Evolutionary conservation across 306 rosid species (phyloP).

Genomic region (Calophaca sinica): DNA sequence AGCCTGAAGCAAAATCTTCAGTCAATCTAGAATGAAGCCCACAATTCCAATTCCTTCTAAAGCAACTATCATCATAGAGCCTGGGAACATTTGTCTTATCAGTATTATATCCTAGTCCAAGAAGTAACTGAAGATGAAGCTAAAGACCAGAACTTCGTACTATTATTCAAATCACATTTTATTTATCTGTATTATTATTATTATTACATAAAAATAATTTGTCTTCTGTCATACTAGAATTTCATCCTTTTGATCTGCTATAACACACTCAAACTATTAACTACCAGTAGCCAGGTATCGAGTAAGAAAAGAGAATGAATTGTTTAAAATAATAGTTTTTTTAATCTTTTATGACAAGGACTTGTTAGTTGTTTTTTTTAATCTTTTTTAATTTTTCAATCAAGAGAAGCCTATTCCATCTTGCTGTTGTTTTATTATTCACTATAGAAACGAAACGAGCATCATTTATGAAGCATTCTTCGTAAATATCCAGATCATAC

Average conservation of each 20-base stretch:
- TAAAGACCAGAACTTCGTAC: constrained; percentile 6
- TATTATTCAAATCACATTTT: constrained; percentile 7
- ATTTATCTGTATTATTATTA: background rate
- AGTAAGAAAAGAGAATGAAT: constrained; percentile 26
- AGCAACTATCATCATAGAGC: background rate
- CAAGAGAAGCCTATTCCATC: background rate
- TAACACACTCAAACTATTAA: constrained; percentile 30
- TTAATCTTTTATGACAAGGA: constrained; percentile 10
- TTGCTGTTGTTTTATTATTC: background rate
- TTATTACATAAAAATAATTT: background rate
- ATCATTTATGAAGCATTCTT: constrained; percentile 12
- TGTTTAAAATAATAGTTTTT: constrained; percentile 4
- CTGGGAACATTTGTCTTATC: constrained; percentile 29
- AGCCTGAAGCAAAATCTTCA: constrained; percentile 24
- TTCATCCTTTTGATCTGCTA: constrained; percentile 7
- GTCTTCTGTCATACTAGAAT: background rate
- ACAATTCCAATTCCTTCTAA: constrained; percentile 17
- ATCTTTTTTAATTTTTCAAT: too few species aligned
- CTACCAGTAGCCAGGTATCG: background rate
- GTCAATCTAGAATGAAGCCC: constrained; percentile 13
- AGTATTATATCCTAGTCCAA: background rate
- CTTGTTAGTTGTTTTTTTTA: constrained; percentile 1
- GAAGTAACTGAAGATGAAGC: constrained; percentile 28
- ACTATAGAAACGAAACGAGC: background rate
- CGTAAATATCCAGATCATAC: background rate